Evolutionary conservation across 352 stramenopile genomes (phyloP).

Genomic region (Globisporangium viniferum): DNA sequence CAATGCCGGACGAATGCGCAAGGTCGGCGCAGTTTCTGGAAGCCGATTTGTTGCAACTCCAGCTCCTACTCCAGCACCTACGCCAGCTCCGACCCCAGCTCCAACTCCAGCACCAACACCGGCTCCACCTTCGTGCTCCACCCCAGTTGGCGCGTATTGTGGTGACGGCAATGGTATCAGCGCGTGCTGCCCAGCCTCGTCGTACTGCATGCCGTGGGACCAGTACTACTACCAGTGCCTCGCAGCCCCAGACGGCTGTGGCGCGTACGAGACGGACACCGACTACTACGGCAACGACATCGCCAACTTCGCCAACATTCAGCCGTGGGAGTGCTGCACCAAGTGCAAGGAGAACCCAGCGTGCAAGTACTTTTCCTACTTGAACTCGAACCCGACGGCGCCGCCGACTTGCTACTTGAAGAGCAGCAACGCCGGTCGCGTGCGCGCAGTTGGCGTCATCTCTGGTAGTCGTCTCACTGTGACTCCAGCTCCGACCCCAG

Average conservation of each 20-base stretch:
- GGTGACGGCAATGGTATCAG: too few relatives aligned
- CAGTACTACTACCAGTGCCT: conserved; percentile 36
- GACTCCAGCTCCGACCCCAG: background rate
- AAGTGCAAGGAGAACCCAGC: conserved; percentile 20
- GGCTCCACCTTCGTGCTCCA: background rate
- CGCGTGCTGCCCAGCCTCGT: conserved; percentile 29
- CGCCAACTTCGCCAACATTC: conserved; percentile 25
- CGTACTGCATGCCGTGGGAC: conserved; percentile 52
- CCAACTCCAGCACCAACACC: conserved; percentile 4
- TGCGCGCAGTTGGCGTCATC: conserved; percentile 4
- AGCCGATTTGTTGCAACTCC: background rate
- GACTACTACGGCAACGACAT: conserved; percentile 50
- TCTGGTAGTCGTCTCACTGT: conserved; percentile 3
- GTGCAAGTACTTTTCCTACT: conserved; percentile 36
- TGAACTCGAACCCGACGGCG: conserved; percentile 14
- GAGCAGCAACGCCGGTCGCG: conserved; percentile 11
- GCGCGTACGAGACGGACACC: conserved; percentile 34
- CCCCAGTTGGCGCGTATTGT: too few relatives aligned
- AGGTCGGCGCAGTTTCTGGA: conserved; percentile 8
- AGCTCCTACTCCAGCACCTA: background rate
- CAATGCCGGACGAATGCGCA: background rate
- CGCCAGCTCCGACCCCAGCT: background rate
- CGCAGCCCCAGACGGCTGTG: too few relatives aligned
- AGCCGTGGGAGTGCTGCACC: conserved; percentile 34
- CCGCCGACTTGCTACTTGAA: conserved; percentile 36